Percentiles rank a stretch among this genome's conserved stretches.
phyloP scores from a whole-genome alignment of 768 basidiomycete species.

The Psilocybe cyanescens region DNA sequence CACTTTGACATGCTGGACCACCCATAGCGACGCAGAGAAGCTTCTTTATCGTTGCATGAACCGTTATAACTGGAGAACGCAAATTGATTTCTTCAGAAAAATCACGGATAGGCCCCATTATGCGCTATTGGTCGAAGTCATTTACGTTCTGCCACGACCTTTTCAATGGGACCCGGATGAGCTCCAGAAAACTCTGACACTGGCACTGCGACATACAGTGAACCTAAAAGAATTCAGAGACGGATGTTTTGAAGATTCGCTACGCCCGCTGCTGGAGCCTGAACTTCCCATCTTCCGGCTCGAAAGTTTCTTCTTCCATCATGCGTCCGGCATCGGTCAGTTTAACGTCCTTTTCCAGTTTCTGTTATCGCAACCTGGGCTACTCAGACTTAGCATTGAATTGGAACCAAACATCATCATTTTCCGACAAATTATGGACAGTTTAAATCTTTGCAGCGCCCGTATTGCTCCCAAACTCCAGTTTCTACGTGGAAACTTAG shows the following conservation, averaged over 20 bases:
- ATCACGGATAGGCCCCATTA: not conserved
- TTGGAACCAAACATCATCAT: not conserved
- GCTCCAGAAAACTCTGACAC: not conserved
- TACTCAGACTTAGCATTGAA: not conserved
- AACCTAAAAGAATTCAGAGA: not conserved
- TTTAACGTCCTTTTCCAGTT: not conserved
- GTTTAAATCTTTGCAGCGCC: no score
- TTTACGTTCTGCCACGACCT: not conserved
- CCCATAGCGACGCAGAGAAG: not conserved
- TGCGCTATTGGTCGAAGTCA: not conserved
- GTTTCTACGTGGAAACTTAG: not conserved
- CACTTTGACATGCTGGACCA: not conserved
- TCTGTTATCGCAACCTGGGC: not conserved
- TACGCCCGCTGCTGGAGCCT: not conserved
- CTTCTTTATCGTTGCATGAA: not conserved
- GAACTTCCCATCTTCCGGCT: not conserved
- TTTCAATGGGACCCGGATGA: not conserved
- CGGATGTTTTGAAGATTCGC: not conserved
- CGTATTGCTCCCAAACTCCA: not conserved
- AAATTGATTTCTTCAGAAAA: not conserved
- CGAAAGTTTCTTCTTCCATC: not conserved
- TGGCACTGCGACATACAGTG: not conserved
- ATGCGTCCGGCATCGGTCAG: not conserved
- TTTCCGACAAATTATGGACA: not conserved
- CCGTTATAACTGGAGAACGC: slow-evolving; percentile 1